Percentiles rank a stretch among this genome's conserved stretches.
phyloP scores from a whole-genome alignment of 2,329 filamentous ascomycete species.

The Aspergillus sp. region DNA sequence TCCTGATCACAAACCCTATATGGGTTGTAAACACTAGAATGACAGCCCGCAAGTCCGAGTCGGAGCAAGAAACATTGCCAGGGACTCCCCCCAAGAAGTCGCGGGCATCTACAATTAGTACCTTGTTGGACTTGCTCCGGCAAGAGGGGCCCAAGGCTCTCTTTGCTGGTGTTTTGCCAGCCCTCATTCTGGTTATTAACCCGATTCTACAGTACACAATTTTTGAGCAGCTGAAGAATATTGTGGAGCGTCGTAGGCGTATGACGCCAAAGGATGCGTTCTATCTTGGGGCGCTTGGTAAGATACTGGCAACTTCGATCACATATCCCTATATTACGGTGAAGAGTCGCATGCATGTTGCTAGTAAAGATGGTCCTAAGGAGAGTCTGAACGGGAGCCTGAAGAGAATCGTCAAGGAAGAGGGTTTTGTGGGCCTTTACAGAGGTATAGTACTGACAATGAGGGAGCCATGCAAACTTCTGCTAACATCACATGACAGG shows the following conservation, averaged over 20 bases:
- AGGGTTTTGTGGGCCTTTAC: constrained; percentile 90
- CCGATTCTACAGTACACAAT: constrained; percentile 98
- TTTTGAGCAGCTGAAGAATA: constrained; percentile 97
- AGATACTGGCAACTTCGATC: constrained; percentile 88
- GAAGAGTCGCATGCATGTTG: constrained; percentile 97
- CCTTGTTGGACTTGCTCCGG: constrained; percentile 74
- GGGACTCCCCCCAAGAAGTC: constrained; percentile 51
- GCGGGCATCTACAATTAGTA: constrained; percentile 72
- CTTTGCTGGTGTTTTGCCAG: constrained; percentile 90
- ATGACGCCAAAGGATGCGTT: constrained; percentile 88
- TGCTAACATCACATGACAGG: constrained; percentile 54
- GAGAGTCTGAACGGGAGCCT: constrained; percentile 80
- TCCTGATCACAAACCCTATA: constrained; percentile 96
- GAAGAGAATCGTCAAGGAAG: constrained; percentile 76
- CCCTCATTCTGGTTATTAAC: constrained; percentile 93
- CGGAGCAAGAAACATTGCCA: constrained; percentile 46
- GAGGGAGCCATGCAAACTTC: neutral
- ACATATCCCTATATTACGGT: constrained; percentile 99
- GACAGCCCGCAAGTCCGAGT: constrained; percentile 78
- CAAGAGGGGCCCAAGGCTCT: constrained; percentile 83
- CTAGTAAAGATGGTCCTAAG: constrained; percentile 71
- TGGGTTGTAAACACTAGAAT: constrained; percentile 99
- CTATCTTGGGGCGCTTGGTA: constrained; percentile 86
- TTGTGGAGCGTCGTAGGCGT: constrained; percentile 72
- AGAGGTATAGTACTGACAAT: constrained; percentile 63